These are phyloP conservation scores for Russula abietina DNA, from an alignment of 768 basidiomycete genomes.

Conservation along the genomic window DNA sequence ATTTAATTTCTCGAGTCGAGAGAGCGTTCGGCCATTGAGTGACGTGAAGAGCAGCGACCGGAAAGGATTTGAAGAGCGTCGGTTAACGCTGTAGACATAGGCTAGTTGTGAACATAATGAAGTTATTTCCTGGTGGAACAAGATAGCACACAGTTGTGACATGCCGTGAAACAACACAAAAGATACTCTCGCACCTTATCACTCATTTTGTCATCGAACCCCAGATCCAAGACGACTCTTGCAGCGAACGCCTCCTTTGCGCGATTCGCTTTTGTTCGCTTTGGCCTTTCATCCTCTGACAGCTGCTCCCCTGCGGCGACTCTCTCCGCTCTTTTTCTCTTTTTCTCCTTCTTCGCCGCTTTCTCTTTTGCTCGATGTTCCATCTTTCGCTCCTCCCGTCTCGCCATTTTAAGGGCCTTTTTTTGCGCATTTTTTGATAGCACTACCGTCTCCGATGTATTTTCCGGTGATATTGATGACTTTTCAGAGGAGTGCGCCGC, in stretches of 20 bases:
- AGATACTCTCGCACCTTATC: conserved; percentile 64
- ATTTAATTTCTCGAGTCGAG: conserved; percentile 57
- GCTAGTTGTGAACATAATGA: conserved; percentile 86
- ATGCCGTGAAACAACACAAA: background rate
- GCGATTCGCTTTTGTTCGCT: conserved; percentile 27
- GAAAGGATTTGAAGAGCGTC: conserved; percentile 65
- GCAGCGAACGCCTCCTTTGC: conserved; percentile 40
- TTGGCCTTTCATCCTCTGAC: conserved; percentile 36
- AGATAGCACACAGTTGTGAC: background rate
- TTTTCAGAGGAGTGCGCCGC: background rate
- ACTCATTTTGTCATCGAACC: conserved; percentile 89
- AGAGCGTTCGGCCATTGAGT: conserved; percentile 61
- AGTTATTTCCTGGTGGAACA: conserved; percentile 67
- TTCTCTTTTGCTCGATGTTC: conserved; percentile 74
- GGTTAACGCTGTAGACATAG: conserved; percentile 88
- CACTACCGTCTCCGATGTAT: conserved; percentile 17
- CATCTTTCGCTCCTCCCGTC: conserved; percentile 58
- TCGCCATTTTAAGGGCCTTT: conserved; percentile 64
- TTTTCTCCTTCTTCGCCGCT: conserved; percentile 70
- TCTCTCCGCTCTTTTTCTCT: conserved; percentile 51
- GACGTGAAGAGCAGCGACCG: conserved; percentile 71
- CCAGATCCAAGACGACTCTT: conserved; percentile 76
- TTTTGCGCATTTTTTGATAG: conserved; percentile 79
- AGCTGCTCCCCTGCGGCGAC: conserved; percentile 60
- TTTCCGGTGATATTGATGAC: background rate